Percentiles rank a stretch among this genome's conserved stretches.
phyloP scores from a whole-genome alignment of 345 rosid species.

The Lepidium aucheri region DNA sequence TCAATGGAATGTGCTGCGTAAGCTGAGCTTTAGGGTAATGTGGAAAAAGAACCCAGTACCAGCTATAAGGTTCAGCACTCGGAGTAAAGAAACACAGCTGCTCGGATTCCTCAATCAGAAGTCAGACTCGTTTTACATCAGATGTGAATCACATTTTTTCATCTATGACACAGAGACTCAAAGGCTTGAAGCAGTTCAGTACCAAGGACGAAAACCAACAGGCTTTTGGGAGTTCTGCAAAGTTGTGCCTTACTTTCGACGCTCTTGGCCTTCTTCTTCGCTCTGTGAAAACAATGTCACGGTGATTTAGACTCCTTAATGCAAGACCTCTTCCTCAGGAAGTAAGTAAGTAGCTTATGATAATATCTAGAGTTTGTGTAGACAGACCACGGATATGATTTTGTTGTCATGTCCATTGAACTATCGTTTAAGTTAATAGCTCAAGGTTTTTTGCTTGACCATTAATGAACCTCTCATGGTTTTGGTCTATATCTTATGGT shows the following conservation, averaged over 20 bases:
- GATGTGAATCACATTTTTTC: constrained; percentile 39
- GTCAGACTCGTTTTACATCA: constrained; percentile 36
- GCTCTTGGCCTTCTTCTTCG: constrained; percentile 44
- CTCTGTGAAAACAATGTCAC: neutral
- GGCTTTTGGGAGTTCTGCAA: constrained; percentile 44
- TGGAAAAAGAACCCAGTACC: constrained; percentile 42
- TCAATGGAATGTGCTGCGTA: constrained; percentile 36
- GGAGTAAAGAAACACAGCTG: constrained; percentile 45
- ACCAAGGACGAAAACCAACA: constrained; percentile 42
- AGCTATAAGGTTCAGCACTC: constrained; percentile 14
- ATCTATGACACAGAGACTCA: constrained; percentile 9
- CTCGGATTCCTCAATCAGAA: constrained; percentile 36
- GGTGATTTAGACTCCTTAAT: neutral
- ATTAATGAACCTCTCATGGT: constrained; percentile 1
- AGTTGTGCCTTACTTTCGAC: constrained; percentile 46
- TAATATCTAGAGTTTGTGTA: neutral
- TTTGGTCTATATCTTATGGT: neutral
- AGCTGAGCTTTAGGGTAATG: constrained; percentile 39
- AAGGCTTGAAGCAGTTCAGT: constrained; percentile 33
- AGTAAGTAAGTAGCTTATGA: constrained; percentile 5
- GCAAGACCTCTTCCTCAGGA: neutral
- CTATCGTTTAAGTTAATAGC: neutral
- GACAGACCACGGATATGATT: neutral
- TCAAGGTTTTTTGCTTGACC: neutral
- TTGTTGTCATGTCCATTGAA: constrained; percentile 1